A percentile compares a stretch with the other conserved stretches of the same genome.
These are phyloP conservation scores for Nevesoporus exiguus DNA, from an alignment of 768 basidiomycete genomes.

Conservation along the genomic window DNA sequence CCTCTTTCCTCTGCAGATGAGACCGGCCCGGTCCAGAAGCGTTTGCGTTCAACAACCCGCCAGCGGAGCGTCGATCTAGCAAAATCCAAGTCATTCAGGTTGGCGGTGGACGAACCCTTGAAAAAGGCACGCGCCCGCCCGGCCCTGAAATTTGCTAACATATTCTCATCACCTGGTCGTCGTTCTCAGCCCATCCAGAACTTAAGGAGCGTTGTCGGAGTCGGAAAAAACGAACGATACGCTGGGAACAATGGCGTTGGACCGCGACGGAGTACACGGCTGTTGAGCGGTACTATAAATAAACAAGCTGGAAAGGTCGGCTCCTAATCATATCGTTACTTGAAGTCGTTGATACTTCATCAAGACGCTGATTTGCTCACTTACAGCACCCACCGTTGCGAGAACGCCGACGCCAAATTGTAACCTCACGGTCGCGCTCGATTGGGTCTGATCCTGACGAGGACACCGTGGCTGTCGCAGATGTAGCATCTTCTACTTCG, in stretches of 20 bases:
- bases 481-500: constrained; percentile 58
- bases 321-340: constrained; percentile 1
- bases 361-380: constrained; percentile 16
- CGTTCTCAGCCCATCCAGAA: constrained; percentile 70
- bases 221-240: constrained; percentile 51
- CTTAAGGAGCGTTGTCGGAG: constrained; percentile 51
- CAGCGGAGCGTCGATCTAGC: constrained; percentile 47
- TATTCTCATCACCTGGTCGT: constrained; percentile 84
- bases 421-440: constrained; percentile 56
- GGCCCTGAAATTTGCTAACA: constrained; percentile 82
- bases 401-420: constrained; percentile 57
- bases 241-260: constrained; percentile 40
- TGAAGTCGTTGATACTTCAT: neutral
- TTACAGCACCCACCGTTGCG: constrained; percentile 37
- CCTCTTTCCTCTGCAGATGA: constrained; percentile 84
- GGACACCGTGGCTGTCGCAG: constrained; percentile 44
- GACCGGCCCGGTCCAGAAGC: constrained; percentile 73
- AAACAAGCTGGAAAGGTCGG: constrained; percentile 60
- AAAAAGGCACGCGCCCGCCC: constrained; percentile 92
- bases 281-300: constrained; percentile 53
- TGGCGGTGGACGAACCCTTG: constrained; percentile 63
- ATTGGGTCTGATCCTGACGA: constrained; percentile 74
- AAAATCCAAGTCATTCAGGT: constrained; percentile 60
- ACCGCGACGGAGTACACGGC: constrained; percentile 71
- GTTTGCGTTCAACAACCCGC: constrained; percentile 60